Conservation (phyloP, 208 protist genomes). For the Lotmaria passim region DNA sequence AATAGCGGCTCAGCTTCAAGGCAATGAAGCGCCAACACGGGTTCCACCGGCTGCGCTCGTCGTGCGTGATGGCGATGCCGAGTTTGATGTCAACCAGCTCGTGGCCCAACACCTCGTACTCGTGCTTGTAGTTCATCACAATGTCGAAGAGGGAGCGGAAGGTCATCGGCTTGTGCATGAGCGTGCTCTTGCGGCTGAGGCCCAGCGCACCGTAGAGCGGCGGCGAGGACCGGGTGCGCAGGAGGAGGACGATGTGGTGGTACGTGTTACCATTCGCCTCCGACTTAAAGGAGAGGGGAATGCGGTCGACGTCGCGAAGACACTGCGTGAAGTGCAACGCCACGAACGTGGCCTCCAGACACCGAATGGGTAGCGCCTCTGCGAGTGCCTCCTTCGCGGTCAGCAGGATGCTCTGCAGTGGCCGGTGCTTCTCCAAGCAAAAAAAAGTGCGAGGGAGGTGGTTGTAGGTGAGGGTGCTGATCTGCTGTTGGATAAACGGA, state of each 20-base stretch:
- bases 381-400: constrained; percentile 82
- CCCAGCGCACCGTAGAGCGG: constrained; percentile 78
- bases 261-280: constrained; percentile 62
- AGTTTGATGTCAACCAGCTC: constrained; percentile 85
- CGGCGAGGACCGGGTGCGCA: constrained; percentile 35
- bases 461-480: constrained; percentile 88
- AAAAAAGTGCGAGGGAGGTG: constrained; percentile 92
- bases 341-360: constrained; percentile 92
- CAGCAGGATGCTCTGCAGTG: constrained; percentile 81
- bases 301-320: constrained; percentile 77
- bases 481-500: constrained; percentile 68
- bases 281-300: constrained; percentile 90
- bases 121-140: constrained; percentile 86
- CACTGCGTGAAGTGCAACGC: constrained; percentile 81
- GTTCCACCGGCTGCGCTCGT: constrained; percentile 38
- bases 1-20: constrained; percentile 47
- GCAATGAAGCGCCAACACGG: constrained; percentile 90
- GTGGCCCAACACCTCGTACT: constrained; percentile 82
- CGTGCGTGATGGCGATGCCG: constrained; percentile 81
- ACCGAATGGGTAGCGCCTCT: constrained; percentile 91
- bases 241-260: constrained; percentile 88
- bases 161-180: constrained; percentile 89
- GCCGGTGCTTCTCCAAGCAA: constrained; percentile 86
- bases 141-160: constrained; percentile 75
- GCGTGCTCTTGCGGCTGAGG: constrained; percentile 82